Percentiles rank a stretch among this genome's conserved stretches.
phyloP scores from a whole-genome alignment of 805 yeast genomes.

The Kazachstania africana region DNA sequence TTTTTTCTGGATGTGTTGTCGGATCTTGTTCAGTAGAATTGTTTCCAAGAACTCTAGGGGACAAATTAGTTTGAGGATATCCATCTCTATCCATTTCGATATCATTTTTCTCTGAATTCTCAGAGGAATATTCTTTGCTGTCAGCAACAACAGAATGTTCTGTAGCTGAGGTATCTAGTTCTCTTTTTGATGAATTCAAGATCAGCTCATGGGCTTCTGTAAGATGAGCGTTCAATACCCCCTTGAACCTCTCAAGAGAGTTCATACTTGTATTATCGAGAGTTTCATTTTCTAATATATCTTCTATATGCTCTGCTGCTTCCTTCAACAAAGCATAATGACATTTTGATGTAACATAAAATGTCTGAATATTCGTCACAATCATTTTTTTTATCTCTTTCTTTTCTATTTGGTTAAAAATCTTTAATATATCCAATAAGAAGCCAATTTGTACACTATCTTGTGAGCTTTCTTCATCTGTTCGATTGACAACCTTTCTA shows the following conservation, averaged over 20 bases:
- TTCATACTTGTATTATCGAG: constrained; percentile 27
- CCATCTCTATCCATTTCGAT: no score
- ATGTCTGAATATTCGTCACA: constrained; percentile 37
- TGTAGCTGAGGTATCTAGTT: no score
- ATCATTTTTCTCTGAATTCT: no score
- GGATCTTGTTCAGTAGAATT: constrained; percentile 11
- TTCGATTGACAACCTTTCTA: constrained; percentile 40
- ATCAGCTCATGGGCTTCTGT: constrained; percentile 7
- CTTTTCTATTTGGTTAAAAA: constrained; percentile 35
- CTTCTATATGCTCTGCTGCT: constrained; percentile 19
- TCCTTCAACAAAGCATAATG: constrained; percentile 17
- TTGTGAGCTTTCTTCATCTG: constrained; percentile 30
- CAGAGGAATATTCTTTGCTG: no score
- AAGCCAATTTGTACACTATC: constrained; percentile 46
- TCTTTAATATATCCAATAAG: constrained; percentile 40
- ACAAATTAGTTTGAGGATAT: no score
- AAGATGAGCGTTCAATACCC: constrained; percentile 4
- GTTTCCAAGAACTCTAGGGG: no score
- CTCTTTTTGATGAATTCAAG: neutral
- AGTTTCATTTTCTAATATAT: constrained; percentile 21
- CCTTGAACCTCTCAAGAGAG: constrained; percentile 24
- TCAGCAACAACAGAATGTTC: no score
- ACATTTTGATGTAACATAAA: constrained; percentile 31
- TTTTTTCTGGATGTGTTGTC: no score
- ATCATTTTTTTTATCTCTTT: constrained; percentile 45